phyloP scores from a whole-genome alignment of 139 green algal species.

The Chlamydomonas incerta region DNA sequence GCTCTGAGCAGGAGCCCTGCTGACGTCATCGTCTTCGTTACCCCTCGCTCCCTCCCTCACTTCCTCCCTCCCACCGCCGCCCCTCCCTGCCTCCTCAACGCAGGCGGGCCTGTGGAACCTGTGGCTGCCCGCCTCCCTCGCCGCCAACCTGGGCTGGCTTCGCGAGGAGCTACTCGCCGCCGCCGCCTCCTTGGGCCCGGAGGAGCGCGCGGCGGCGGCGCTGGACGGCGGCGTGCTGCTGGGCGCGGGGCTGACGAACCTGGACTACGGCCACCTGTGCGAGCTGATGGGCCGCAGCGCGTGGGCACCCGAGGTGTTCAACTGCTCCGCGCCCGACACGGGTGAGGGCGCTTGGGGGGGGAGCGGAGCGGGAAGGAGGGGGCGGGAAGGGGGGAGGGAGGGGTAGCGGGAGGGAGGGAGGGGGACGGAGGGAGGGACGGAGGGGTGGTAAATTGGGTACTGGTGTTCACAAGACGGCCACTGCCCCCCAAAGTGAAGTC shows the following conservation, averaged over 20 bases:
- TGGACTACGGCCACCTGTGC: constrained; percentile 93
- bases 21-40: too few relatives aligned
- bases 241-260: constrained; percentile 88
- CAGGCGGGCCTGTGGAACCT: constrained; percentile 96
- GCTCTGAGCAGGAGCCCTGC: too few relatives aligned
- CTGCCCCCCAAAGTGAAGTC: too few relatives aligned
- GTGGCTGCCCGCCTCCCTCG: constrained; percentile 82
- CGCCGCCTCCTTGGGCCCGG: background rate
- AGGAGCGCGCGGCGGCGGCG: background rate
- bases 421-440: too few relatives aligned
- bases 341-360: constrained; percentile 41
- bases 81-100: background rate
- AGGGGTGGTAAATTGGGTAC: too few relatives aligned
- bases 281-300: constrained; percentile 81
- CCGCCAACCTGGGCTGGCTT: constrained; percentile 41
- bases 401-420: too few relatives aligned
- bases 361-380: too few relatives aligned
- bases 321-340: constrained; percentile 98
- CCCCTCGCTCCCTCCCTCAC: background rate
- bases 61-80: background rate
- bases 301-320: constrained; percentile 97
- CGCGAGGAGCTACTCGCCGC: too few relatives aligned
- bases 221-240: constrained; percentile 56
- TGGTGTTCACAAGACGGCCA: too few relatives aligned
- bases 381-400: too few relatives aligned